Evolutionary conservation across 1,139 yeast species (phyloP).

Genomic region (Taphrina wiesneri): DNA sequence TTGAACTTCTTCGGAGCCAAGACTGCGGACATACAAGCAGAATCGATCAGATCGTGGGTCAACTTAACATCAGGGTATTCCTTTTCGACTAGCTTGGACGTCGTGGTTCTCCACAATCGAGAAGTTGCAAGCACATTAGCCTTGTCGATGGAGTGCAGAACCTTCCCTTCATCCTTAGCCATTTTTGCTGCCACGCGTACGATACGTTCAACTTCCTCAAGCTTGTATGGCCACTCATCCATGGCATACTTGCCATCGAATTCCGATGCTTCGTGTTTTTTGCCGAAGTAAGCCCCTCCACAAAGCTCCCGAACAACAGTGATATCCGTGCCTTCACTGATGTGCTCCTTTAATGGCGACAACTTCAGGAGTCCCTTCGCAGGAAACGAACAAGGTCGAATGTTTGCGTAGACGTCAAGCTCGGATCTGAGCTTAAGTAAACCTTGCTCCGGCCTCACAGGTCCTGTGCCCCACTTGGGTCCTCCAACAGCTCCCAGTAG

Average conservation of each 20-base stretch:
- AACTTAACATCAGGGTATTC: slow-evolving; percentile 87
- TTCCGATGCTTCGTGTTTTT: slow-evolving; percentile 72
- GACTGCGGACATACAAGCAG: slow-evolving; percentile 96
- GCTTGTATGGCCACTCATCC: slow-evolving; percentile 91
- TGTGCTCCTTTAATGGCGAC: slow-evolving; percentile 81
- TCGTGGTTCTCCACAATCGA: slow-evolving; percentile 93
- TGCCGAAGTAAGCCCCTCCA: slow-evolving; percentile 97
- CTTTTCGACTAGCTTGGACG: slow-evolving; percentile 72
- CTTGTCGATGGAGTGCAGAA: slow-evolving; percentile 93
- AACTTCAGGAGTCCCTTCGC: slow-evolving; percentile 78
- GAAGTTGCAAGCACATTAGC: slow-evolving; percentile 96
- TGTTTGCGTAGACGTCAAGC: slow-evolving; percentile 86
- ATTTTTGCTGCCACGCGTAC: slow-evolving; percentile 97
- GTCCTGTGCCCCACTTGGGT: slow-evolving; percentile 96
- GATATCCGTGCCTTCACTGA: slow-evolving; percentile 86
- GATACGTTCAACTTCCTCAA: slow-evolving; percentile 87
- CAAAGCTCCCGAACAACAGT: slow-evolving; percentile 93
- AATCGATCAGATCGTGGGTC: slow-evolving; percentile 84
- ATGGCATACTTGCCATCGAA: slow-evolving; percentile 73
- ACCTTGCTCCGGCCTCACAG: slow-evolving; percentile 97
- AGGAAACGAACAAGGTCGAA: slow-evolving; percentile 95
- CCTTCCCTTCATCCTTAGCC: slow-evolving; percentile 79
- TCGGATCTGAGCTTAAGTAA: slow-evolving; percentile 90
- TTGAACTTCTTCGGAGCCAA: slow-evolving; percentile 86
- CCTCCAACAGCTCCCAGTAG: slow-evolving; percentile 98